These are phyloP conservation scores for Candida michaelii DNA, from an alignment of 805 yeast genomes.

Conservation along the genomic window DNA sequence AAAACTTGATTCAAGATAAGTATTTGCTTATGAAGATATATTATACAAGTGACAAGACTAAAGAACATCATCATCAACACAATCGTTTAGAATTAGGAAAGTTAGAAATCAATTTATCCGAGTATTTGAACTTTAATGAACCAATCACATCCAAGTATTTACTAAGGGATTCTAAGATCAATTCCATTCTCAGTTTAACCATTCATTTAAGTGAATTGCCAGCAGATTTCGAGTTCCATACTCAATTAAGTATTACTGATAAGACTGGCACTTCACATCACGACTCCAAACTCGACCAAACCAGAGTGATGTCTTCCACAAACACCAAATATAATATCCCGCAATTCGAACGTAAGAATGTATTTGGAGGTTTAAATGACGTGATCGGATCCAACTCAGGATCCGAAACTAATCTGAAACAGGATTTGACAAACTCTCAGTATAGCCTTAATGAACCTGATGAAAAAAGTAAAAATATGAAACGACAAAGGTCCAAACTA, in stretches of 20 bases:
- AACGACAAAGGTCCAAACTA: slow-evolving; percentile 4
- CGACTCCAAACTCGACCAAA: slow-evolving; percentile 6
- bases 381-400: slow-evolving; percentile 13
- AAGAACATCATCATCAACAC: slow-evolving; percentile 12
- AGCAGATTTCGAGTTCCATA: slow-evolving; percentile 39
- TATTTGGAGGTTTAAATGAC: slow-evolving; percentile 53
- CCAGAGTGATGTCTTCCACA: slow-evolving; percentile 17
- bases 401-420: slow-evolving; percentile 10
- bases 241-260: slow-evolving; percentile 39
- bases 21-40: slow-evolving; percentile 37
- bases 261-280: slow-evolving; percentile 8
- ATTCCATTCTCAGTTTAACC: slow-evolving; percentile 69
- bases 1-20: slow-evolving; percentile 43
- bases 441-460: background rate
- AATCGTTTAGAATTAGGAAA: slow-evolving; percentile 49
- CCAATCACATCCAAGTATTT: slow-evolving; percentile 62
- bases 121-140: slow-evolving; percentile 58
- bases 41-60: slow-evolving; percentile 31
- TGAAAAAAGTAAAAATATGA: background rate
- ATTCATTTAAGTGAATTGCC: slow-evolving; percentile 50
- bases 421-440: background rate
- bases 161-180: slow-evolving; percentile 75
- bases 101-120: slow-evolving; percentile 67
- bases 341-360: slow-evolving; percentile 40
- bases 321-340: slow-evolving; percentile 44